Conservation (phyloP, 2,329 filamentous ascomycete genomes). For the Berkeleyomyces rouxiae region DNA sequence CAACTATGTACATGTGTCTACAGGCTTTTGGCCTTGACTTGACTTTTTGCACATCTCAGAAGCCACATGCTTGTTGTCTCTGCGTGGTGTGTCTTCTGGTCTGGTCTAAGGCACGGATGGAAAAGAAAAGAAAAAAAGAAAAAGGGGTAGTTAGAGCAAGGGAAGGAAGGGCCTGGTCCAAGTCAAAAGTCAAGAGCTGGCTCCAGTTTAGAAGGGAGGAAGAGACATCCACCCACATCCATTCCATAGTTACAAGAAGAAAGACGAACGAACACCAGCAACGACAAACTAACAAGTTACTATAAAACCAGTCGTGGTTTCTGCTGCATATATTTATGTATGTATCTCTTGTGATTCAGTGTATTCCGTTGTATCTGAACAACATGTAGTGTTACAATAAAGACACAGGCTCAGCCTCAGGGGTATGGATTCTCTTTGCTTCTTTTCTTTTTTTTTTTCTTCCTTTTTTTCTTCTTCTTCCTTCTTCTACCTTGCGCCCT, state of each 20-base stretch:
- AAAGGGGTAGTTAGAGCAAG: neutral
- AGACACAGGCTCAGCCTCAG: slow-evolving; percentile 9
- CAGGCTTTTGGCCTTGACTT: neutral
- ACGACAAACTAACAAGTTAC: neutral
- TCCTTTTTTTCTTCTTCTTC: neutral
- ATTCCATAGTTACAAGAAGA: neutral
- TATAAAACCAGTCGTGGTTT: neutral
- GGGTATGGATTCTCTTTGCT: neutral
- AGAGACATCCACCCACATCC: neutral
- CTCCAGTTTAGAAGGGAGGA: neutral
- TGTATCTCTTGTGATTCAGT: neutral
- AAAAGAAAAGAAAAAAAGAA: neutral
- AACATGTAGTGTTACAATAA: neutral
- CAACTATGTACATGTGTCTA: neutral
- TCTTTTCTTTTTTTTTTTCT: neutral
- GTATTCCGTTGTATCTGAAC: neutral
- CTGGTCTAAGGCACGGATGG: neutral
- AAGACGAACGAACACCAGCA: neutral
- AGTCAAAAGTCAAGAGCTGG: neutral
- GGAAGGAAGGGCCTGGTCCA: neutral
- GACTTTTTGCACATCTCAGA: neutral
- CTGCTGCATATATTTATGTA: too few species aligned
- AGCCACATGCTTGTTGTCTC: neutral
- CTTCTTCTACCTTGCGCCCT: neutral
- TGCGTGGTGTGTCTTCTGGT: neutral